These are phyloP conservation scores for Davidsoniella eucalypti DNA, from an alignment of 2,329 filamentous ascomycete genomes.

Conservation along the genomic window DNA sequence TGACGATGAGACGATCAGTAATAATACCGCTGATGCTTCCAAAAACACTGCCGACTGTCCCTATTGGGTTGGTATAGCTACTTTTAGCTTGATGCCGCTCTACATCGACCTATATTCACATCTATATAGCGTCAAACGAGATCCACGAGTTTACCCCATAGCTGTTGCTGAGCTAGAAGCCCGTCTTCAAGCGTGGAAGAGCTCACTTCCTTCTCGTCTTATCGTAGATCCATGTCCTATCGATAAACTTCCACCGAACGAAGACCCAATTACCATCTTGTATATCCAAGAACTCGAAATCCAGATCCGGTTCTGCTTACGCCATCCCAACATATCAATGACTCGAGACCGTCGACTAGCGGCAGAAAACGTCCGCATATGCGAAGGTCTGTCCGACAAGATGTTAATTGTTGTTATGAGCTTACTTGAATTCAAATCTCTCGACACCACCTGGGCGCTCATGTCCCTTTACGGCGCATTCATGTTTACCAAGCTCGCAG, in stretches of 20 bases:
- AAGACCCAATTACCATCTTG: slow-evolving; percentile 29
- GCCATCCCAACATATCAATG: slow-evolving; percentile 44
- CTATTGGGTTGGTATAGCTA: slow-evolving; percentile 49
- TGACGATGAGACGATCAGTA: slow-evolving; percentile 52
- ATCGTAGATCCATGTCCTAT: slow-evolving; percentile 21
- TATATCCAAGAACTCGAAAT: slow-evolving; percentile 37
- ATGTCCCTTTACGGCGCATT: slow-evolving; percentile 55
- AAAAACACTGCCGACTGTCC: slow-evolving; percentile 28
- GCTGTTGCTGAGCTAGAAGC: slow-evolving; percentile 49
- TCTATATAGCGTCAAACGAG: slow-evolving; percentile 54
- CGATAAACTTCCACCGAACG: slow-evolving; percentile 16
- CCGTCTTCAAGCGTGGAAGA: slow-evolving; percentile 45
- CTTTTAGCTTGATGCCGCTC: slow-evolving; percentile 47
- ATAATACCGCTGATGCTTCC: slow-evolving; percentile 39
- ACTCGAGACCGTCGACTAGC: slow-evolving; percentile 37
- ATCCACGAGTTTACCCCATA: slow-evolving; percentile 44
- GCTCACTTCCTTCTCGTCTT: slow-evolving; percentile 45
- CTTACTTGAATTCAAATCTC: slow-evolving; percentile 45
- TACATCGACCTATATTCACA: slow-evolving; percentile 60
- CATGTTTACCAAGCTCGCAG: slow-evolving; percentile 56
- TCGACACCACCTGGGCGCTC: slow-evolving; percentile 68
- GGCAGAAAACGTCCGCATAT: slow-evolving; percentile 46
- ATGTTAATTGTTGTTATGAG: slow-evolving; percentile 44
- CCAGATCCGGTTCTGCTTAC: slow-evolving; percentile 42
- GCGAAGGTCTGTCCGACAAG: slow-evolving; percentile 46